Evolutionary conservation across 371 early-diverging fungal species (phyloP).

Genomic region (Rhizopus arrhizus): DNA sequence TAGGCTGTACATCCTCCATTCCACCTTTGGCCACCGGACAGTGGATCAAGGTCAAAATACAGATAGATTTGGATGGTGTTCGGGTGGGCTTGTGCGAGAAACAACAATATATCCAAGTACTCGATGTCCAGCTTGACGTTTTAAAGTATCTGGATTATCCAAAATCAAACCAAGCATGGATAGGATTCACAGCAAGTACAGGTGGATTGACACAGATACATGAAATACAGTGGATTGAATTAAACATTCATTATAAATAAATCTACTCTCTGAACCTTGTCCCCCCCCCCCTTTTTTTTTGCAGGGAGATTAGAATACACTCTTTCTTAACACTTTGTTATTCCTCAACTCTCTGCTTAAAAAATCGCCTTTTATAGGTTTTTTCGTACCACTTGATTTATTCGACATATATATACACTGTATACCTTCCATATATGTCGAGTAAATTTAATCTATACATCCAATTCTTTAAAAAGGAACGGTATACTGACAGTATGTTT

Average conservation of each 20-base stretch:
- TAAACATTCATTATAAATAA: conserved; percentile 6
- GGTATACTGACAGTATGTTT: too few relatives aligned
- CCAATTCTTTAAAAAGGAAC: too few relatives aligned
- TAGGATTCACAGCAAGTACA: conserved; percentile 61
- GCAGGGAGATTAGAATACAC: too few relatives aligned
- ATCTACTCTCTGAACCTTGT: background rate
- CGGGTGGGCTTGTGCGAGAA: conserved; percentile 21
- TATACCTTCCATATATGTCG: too few relatives aligned
- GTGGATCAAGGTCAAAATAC: conserved; percentile 34
- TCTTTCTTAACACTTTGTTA: too few relatives aligned
- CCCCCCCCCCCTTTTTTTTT: background rate
- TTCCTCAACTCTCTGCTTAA: too few relatives aligned
- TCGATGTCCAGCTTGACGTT: conserved; percentile 8
- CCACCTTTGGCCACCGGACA: conserved; percentile 42
- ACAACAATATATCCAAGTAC: conserved; percentile 27
- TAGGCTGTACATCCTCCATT: conserved; percentile 45
- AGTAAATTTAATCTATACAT: too few relatives aligned
- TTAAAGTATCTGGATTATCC: conserved; percentile 24
- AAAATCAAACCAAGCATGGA: conserved; percentile 21
- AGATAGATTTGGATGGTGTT: conserved; percentile 24
- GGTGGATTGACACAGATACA: conserved; percentile 56
- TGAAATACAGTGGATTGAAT: conserved; percentile 31
- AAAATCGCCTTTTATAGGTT: too few relatives aligned
- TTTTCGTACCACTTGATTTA: too few relatives aligned
- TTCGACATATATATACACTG: too few relatives aligned